These are phyloP conservation scores for Epichloe amarillans DNA, from an alignment of 2,329 filamentous ascomycete genomes.

Conservation along the genomic window DNA sequence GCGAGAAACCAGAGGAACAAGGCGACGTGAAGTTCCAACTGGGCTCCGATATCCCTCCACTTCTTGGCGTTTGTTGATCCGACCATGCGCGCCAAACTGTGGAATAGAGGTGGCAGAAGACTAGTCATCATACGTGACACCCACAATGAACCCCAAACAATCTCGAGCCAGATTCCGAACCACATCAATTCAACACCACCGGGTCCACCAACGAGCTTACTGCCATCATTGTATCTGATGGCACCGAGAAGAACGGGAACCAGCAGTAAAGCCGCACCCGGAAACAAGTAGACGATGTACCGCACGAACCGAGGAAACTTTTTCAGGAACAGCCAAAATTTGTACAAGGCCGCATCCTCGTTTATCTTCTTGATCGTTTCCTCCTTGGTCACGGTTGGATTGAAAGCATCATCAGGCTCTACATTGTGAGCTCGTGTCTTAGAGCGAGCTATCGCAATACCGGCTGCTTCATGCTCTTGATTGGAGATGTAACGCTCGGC, in stretches of 20 bases:
- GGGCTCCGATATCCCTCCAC: conserved; percentile 78
- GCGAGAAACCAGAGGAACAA: conserved; percentile 89
- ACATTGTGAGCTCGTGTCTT: conserved; percentile 21
- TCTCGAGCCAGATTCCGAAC: conserved; percentile 93
- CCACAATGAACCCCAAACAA: conserved; percentile 88
- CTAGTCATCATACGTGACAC: conserved; percentile 45
- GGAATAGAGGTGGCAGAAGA: conserved; percentile 33
- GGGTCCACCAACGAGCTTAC: conserved; percentile 42
- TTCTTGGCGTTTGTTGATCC: conserved; percentile 80
- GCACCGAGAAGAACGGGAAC: conserved; percentile 32
- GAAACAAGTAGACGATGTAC: conserved; percentile 35
- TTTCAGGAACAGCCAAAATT: conserved; percentile 30
- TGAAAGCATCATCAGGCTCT: conserved; percentile 33
- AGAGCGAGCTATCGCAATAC: conserved; percentile 9
- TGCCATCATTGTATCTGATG: conserved; percentile 23
- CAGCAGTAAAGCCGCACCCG: conserved; percentile 30
- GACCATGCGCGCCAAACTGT: conserved; percentile 52
- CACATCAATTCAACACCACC: conserved; percentile 71
- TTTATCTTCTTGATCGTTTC: conserved; percentile 18
- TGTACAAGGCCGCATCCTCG: conserved; percentile 22
- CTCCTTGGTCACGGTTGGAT: conserved; percentile 19
- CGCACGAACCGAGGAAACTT: conserved; percentile 37
- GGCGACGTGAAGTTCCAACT: conserved; percentile 73
- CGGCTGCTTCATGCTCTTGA: conserved; percentile 23
- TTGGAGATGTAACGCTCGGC: conserved; percentile 32